Base-by-base conservation (phyloP, 2,329 filamentous ascomycete genomes). In the Fusarium staphyleae region DNA sequence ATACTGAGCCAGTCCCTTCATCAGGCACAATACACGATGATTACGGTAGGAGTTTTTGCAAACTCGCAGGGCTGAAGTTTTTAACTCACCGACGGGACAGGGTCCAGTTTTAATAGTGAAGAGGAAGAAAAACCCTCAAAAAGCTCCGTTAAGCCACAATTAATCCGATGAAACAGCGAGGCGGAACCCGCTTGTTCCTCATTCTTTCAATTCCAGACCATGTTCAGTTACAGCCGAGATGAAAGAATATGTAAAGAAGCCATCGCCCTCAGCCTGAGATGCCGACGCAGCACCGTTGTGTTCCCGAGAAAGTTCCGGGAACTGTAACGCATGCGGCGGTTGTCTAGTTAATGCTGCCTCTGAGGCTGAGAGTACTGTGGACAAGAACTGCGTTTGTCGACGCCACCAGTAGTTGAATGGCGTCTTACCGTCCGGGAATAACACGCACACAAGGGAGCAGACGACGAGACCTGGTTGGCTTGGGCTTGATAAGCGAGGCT, bases 351-450 rank as follows among this genome's bases (percentile, higher is more conserved):
- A 32, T 47, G 19, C 33, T 29, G 28, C 28, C 5, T 11, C 16
- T 52, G 57, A 57, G 57, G 60, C 57, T 66, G 52, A 53, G 14
- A 12, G n/a, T n/a, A 30, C 30, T 47, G 33, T 37, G 37, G 30
- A 18, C 28, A 18, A 36, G 37, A 37, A 36, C 18, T 28, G 22
- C 36, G 47, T 53, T 48, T 56, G 45, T 48, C 52, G 48, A 45
- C 45, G 56, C 53, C 56, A 59, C 43, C 45, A 26, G 15, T 41
- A 26, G 52, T 42, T 28, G 26, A 15, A 39, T 48, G 52, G 34
- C 36, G 48, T n/a, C 42, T 50, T 41, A 32, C 47, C 36, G 36
- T 24, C 48, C 53, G 53, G 57, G 57, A 60, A 60, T 60, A 60
- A 51, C 53, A 46, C 49, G 49, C 57, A 24, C 29, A 35, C 24